Evolutionary conservation across 345 rosid genomes (phyloP).

Genomic region (Leavenworthia alabamica): DNA sequence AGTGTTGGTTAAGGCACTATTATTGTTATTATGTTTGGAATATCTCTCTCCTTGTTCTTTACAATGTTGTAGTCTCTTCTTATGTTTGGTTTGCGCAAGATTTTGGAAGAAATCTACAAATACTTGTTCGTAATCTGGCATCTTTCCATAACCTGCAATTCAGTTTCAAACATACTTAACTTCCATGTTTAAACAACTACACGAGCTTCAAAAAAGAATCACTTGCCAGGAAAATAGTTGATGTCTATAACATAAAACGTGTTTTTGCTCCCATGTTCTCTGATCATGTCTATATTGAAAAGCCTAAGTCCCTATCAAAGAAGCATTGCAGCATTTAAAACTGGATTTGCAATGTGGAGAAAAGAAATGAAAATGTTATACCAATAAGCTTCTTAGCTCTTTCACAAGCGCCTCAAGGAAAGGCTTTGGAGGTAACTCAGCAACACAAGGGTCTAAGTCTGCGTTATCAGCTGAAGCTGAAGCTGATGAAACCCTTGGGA

Average conservation of each 20-base stretch:
- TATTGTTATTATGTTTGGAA: constrained; percentile 88
- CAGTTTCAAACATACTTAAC: not conserved
- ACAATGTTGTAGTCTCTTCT: constrained; percentile 34
- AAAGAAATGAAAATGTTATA: not conserved
- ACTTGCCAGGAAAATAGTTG: constrained; percentile 87
- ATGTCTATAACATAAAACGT: constrained; percentile 80
- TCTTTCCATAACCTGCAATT: constrained; percentile 75
- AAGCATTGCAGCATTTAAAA: not conserved
- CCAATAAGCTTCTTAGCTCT: constrained; percentile 78
- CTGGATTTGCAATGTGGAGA: not conserved
- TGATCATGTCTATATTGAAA: constrained; percentile 92
- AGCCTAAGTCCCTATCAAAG: constrained; percentile 43
- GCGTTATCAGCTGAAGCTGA: constrained; percentile 81
- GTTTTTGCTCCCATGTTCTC: constrained; percentile 70
- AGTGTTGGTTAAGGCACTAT: constrained; percentile 72
- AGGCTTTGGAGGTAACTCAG: constrained; percentile 80
- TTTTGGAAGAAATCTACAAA: constrained; percentile 75
- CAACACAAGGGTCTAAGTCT: constrained; percentile 64
- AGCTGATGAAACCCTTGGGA: constrained; percentile 88
- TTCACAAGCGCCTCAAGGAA: constrained; percentile 72
- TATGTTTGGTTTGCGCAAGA: constrained; percentile 36
- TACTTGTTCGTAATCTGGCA: constrained; percentile 78
- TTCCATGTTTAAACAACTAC: too few species aligned
- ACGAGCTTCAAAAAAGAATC: too few species aligned
- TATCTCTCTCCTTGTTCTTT: constrained; percentile 15